These are phyloP conservation scores for Yarrowia galli DNA, from an alignment of 1,139 yeast species.

Conservation along the genomic window DNA sequence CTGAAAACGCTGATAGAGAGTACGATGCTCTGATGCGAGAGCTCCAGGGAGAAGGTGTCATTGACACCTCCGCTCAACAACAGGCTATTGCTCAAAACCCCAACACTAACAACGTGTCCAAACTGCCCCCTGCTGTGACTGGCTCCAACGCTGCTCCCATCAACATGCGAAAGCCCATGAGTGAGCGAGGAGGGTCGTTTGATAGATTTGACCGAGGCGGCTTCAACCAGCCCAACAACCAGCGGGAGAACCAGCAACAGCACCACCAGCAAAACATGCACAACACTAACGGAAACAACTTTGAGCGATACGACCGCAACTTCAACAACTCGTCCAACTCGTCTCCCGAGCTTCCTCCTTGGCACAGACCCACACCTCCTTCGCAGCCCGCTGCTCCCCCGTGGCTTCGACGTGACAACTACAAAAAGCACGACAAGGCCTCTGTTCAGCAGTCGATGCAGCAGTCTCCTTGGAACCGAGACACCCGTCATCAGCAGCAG, in stretches of 20 bases:
- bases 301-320: conserved; percentile 31
- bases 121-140: conserved; percentile 27
- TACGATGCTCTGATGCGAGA: conserved; percentile 62
- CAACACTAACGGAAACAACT: conserved; percentile 32
- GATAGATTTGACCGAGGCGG: conserved; percentile 31
- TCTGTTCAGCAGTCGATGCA: conserved; percentile 38
- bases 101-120: conserved; percentile 26
- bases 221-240: conserved; percentile 32
- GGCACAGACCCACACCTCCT: conserved; percentile 37
- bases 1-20: conserved; percentile 54
- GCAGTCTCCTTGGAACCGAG: conserved; percentile 42
- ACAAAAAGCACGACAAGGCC: conserved; percentile 32
- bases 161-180: conserved; percentile 18
- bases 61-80: neutral
- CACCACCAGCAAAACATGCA: conserved; percentile 29
- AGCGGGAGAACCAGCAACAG: conserved; percentile 19
- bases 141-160: conserved; percentile 40
- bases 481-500: conserved; percentile 33
- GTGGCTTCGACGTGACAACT: conserved; percentile 40
- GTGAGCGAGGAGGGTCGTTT: conserved; percentile 31
- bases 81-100: conserved; percentile 7
- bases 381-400: conserved; percentile 41
- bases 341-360: conserved; percentile 34
- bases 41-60: conserved; percentile 52
- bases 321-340: conserved; percentile 34